Evolutionary conservation across 2,329 filamentous ascomycete genomes (phyloP), one percentile per base, ranked within the genome.

Genomic region (Calonectria pteridis): DNA sequence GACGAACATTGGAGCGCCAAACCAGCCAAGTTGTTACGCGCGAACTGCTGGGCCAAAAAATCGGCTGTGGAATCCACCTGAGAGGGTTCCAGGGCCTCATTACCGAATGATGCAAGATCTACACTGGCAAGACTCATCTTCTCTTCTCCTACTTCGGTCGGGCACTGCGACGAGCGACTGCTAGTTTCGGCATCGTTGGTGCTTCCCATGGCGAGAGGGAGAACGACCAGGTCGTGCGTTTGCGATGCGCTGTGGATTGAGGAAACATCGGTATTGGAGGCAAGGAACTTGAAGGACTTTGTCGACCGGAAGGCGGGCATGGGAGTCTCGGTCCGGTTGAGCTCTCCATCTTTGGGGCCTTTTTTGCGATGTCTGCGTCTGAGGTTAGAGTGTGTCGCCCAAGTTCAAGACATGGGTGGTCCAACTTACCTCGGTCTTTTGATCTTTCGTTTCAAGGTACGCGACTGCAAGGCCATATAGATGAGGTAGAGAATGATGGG

Each of bases 41-140:
- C 43, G 29, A 70, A 72, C 6, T 55, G 53, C 20, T 71, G 53
- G 23, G 71, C 67, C n/a, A 75, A 33, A 16, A 73, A 75, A 37
- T 67, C 67, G 28, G 67, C 71, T 2, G 73, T 75, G 20, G 65
- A 66, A 13, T 73, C 67, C 4, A 75, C 55, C 26, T 75, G 71
- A 26, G 62, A 49, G 3, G 67, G 62, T 6, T 75, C 70, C 4
- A 75, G 71, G 9, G 71, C 73, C 50, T 75, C 73, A 7, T 67
- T 28, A 29, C 73, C 71, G 46, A 75, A 71, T 16, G 50, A 40
- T 23, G 67, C 73, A 23, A 75, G 53, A 49, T 73, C 53, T 13
- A 75, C 55, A 26, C 71, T 69, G 7, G 71, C 73, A 4, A 75
- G 55, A 6, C 63, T 73, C 73, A 75, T 75, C 71, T 75, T 73